Base-by-base conservation (phyloP, 148 eudicot species). In the Hydrangea macrophylla region DNA sequence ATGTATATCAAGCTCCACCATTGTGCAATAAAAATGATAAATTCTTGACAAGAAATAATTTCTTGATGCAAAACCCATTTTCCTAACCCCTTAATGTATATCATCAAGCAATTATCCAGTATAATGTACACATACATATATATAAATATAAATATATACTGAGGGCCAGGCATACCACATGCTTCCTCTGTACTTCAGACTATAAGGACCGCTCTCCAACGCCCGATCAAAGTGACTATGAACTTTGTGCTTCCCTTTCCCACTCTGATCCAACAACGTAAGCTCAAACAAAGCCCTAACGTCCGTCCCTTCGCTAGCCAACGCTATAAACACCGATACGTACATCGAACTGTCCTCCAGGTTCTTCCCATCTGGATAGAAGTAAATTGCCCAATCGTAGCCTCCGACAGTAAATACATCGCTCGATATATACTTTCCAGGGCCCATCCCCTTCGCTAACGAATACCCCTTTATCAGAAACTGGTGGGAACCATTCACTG, bases 221-320 rank as follows among this genome's bases (percentile, higher is more conserved):
- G 89, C 87, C 9, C 98, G 86, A 60, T 88, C 83, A 44, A 92
- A 92, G 72, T 89, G 98, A 35, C 96, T 89, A 72, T 92, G 92
- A 20, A 92, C 84, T 73, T 92, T 92, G 60, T 92, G 88, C 70
- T 87, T 90, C 68, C 83, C 82, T 25, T 73, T 81, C 31, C 83
- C 88, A 60, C 88, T 87, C 75, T 90, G 98, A 77, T 92, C 98
- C 76, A 82, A 54, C 78, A 92, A 68, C 0, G 91, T 87, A 48
- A 92, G 72, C 75, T 92, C 98, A 71, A 92, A 92, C 80, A 92
- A 65, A 2, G 98, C 98, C 87, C 96, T 81, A 25, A 92, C 98
- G 67, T 92, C 96, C 0, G 88, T 92, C 22, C 91, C 98, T 6
- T 92, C 98, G 35, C 96, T 87, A 0, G 93, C 98, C 28, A 92